Evolutionary conservation across 2,329 filamentous ascomycete genomes (phyloP), one percentile per base, ranked within the genome.

Genomic region (Fusarium nisikadoi): DNA sequence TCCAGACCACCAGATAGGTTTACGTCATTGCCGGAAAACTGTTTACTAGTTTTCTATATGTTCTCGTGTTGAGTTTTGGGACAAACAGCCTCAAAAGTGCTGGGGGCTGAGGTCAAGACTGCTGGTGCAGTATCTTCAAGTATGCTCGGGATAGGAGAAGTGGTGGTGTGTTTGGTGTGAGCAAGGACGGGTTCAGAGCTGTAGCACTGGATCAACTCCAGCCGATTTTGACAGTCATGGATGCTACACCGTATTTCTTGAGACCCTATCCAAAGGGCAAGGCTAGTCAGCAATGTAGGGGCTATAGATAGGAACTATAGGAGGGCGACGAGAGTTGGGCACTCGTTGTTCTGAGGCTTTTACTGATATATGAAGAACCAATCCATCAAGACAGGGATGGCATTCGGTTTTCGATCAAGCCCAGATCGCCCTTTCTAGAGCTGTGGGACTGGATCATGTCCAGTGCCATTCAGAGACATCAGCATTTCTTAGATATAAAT

Each of bases 291-390:
- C 36, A 49, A 49, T 53, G 49, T 57, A 64, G 56, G 55, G 46
- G 25, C 50, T 65, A 60, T 60, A 68, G 47, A 64, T 33, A 42
- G 25, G 17, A 63, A 41, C 47, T 71, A 65, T 60, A 59, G 58
- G 50, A 56, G 23, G 54, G 59, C 46, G 31, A 64, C 29, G 29
- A 42, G 31, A 62, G 61, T 46, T 49, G 41, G 54, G 45, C 36
- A 25, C 43, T 67, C 53, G 31, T 35, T 57, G 31, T 57, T n/a
- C 42, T 41, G 33, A 52, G 33, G 35, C 42, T 39, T 66, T 66
- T 35, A 25, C 47, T 55, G 42, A 65, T 35, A 38, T 38, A 39
- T 42, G 54, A 23, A 38, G 29, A 38, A n/a, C 23, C 17, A 29
- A 45, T 57, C 39, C 39, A 45, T 25, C n/a, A 23, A 29, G 25